Conservation (phyloP, 129 eudicot genomes). For the Lactuca sativa region DNA sequence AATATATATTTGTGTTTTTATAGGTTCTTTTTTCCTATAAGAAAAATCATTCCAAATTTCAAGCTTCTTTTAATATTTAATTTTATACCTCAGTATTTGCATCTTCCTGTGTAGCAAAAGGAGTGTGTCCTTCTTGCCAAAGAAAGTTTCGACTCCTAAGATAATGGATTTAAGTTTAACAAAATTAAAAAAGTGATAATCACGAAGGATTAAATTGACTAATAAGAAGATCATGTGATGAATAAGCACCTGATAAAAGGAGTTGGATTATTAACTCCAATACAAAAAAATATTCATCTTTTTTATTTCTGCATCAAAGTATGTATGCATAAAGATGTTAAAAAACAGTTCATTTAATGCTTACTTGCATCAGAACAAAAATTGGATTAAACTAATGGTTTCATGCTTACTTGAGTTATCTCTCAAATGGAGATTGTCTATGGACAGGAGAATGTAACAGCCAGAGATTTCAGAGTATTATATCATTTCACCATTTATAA, state of each 20-base stretch:
- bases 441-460: constrained; percentile 71
- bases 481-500: constrained; percentile 68
- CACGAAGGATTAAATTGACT: not conserved
- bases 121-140: constrained; percentile 91
- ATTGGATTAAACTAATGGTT: not conserved
- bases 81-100: constrained; percentile 71
- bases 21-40: no score
- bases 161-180: not conserved
- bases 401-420: constrained; percentile 59
- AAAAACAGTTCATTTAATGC: not conserved
- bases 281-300: constrained; percentile 73
- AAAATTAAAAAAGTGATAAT: not conserved
- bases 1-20: no score
- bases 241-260: constrained; percentile 67
- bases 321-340: constrained; percentile 38
- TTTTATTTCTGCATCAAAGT: constrained; percentile 75
- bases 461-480: constrained; percentile 87
- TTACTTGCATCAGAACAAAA: not conserved
- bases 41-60: not conserved
- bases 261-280: constrained; percentile 86
- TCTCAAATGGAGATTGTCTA: constrained; percentile 90
- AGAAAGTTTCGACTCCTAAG: constrained; percentile 79
- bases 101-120: constrained; percentile 72
- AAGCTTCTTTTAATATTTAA: not conserved
- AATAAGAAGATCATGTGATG: not conserved